Base-by-base conservation (phyloP, 2,329 filamentous ascomycete genomes). In the Fusarium sp. region DNA sequence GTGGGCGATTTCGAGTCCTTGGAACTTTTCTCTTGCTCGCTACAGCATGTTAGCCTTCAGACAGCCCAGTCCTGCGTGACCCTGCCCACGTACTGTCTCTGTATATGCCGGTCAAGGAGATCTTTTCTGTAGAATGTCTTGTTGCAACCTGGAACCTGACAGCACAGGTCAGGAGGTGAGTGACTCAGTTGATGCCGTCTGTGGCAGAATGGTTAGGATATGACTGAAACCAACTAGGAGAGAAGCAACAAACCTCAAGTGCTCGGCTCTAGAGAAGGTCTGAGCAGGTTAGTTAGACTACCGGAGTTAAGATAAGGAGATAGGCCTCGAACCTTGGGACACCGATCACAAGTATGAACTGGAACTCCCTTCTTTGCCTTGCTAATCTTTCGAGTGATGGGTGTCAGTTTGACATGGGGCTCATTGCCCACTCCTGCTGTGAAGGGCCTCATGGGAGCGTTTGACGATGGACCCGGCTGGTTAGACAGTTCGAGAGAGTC, bases 171-270 rank as follows among this genome's bases (percentile, higher is more conserved):
- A 29, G 90, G 88, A 60, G 84, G 86, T 64, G 87, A 83, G 78
- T 92, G 90, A 74, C 88, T 90, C 42, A 90, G 80, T 78, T 91
- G 87, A 79, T 92, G 90, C 62, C 90, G 88, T 76, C 90, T 91
- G 66, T 16, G 64, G 61, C 14, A 20, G 40, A 33, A 49, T 44
- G 67, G 77, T 81, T 74, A 82, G 80, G 69, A 8, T 42, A 66
- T 63, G 31, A 42, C 24, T 44, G 4, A n/a, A 51, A 24, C 9
- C 14, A 27, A 33, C 31, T 33, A 33, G 16, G 22, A 6, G 42
- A 16, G 73, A 49, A 49, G 27, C 42, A 61, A 76, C 82, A 71
- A 78, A 91, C 89, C 88, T 88, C 46, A 91, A 80, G 80, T 91
- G 90, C 76, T 91, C 89, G 33, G 89, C 90, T 76, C 90, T 84